phyloP scores from a whole-genome alignment of 192 early-diverging fungal genomes.

The Coemansia asiatica region DNA sequence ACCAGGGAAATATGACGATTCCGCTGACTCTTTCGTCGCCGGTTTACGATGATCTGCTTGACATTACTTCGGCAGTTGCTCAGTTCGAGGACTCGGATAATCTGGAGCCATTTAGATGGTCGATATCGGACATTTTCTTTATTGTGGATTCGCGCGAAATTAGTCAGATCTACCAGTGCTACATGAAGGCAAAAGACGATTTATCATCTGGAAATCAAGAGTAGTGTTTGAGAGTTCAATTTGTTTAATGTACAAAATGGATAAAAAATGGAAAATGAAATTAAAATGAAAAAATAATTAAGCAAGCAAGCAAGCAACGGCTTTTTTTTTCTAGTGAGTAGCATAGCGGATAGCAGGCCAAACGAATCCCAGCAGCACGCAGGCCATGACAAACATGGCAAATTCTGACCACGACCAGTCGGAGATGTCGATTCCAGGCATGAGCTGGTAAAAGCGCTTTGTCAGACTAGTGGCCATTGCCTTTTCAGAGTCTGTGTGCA shows the following conservation, averaged over 20 bases:
- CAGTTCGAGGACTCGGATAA: not conserved
- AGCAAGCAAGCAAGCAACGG: slow-evolving; percentile 3
- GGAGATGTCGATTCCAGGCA: slow-evolving; percentile 45
- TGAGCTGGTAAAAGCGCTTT: slow-evolving; percentile 34
- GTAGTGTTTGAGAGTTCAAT: not conserved
- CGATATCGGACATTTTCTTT: slow-evolving; percentile 20
- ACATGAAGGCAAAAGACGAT: not conserved
- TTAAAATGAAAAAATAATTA: not conserved
- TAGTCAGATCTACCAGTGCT: not conserved
- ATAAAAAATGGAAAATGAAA: slow-evolving; percentile 1
- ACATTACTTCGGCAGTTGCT: not conserved
- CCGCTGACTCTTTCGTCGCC: slow-evolving; percentile 25
- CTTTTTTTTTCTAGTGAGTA: not conserved
- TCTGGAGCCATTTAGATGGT: slow-evolving; percentile 25
- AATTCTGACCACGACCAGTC: slow-evolving; percentile 55
- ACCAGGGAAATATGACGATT: slow-evolving; percentile 18
- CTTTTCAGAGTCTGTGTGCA: slow-evolving; percentile 10
- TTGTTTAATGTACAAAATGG: not conserved
- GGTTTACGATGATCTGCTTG: not conserved
- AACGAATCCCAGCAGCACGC: slow-evolving; percentile 39
- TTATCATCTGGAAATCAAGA: not conserved
- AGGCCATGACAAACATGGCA: slow-evolving; percentile 42
- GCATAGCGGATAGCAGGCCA: slow-evolving; percentile 37
- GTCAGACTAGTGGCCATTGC: slow-evolving; percentile 29
- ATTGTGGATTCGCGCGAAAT: slow-evolving; percentile 9